phyloP scores from a whole-genome alignment of 805 yeast species.

The Yamadazyma takamatsuzukensis region DNA sequence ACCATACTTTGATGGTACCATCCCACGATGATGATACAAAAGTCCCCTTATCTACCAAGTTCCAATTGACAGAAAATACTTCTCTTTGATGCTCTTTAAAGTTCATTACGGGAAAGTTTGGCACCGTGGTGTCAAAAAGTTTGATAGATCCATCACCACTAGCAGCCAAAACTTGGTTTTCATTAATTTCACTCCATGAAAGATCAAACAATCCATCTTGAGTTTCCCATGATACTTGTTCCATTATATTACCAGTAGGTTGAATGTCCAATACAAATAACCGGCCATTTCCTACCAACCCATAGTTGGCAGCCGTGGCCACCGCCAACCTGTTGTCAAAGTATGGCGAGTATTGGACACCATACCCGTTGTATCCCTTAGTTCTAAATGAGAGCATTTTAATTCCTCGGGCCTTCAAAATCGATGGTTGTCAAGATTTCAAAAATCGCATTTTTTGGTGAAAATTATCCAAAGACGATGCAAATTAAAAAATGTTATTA shows the following conservation, averaged over 20 bases:
- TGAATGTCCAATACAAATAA: constrained; percentile 66
- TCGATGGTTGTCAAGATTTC: background rate
- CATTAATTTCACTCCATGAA: constrained; percentile 89
- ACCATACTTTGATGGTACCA: constrained; percentile 79
- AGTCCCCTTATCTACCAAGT: constrained; percentile 57
- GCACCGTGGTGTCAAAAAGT: constrained; percentile 69
- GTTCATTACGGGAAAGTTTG: constrained; percentile 67
- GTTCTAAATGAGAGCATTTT: constrained; percentile 71
- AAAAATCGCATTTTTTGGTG: too few species aligned
- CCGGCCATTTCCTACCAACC: constrained; percentile 91
- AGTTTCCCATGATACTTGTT: constrained; percentile 68
- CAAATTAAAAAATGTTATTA: background rate
- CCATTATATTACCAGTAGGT: constrained; percentile 57
- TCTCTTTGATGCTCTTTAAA: constrained; percentile 77
- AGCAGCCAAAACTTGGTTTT: constrained; percentile 77
- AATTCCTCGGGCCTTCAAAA: background rate
- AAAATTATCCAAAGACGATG: background rate
- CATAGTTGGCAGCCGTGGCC: constrained; percentile 88
- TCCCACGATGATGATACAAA: constrained; percentile 91
- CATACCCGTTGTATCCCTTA: constrained; percentile 80
- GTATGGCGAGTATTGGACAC: constrained; percentile 86
- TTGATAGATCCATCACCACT: constrained; percentile 90
- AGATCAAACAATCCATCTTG: constrained; percentile 90
- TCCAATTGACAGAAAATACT: constrained; percentile 74
- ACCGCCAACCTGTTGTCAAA: constrained; percentile 87